Conservation (phyloP, 768 basidiomycete species). For the Boletus vinaceobasis region DNA sequence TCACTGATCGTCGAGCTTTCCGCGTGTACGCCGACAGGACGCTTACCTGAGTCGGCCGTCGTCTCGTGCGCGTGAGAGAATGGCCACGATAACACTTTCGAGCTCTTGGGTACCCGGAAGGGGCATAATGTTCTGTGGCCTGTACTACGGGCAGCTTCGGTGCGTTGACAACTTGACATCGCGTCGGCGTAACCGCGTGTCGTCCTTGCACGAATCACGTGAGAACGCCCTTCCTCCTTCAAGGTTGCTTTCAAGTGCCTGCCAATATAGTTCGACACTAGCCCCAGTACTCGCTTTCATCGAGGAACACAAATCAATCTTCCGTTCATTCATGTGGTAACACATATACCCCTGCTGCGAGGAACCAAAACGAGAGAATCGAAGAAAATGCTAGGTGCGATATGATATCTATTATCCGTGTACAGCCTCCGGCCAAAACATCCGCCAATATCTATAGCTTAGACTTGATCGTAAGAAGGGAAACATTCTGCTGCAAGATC, state of each 20-base stretch:
- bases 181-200: neutral
- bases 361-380: neutral
- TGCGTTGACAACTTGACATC: neutral
- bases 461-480: constrained; percentile 41
- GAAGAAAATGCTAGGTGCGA: neutral
- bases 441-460: constrained; percentile 40
- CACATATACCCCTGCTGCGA: neutral
- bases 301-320: neutral
- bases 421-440: too few relatives aligned
- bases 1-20: neutral
- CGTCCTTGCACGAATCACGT: constrained; percentile 7
- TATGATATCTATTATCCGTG: neutral
- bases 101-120: constrained; percentile 16
- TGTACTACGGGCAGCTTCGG: neutral
- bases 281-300: too few relatives aligned
- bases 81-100: constrained; percentile 15
- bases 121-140: constrained; percentile 1
- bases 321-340: neutral
- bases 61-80: constrained; percentile 23
- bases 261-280: too few relatives aligned
- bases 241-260: too few relatives aligned
- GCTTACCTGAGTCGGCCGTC: constrained; percentile 21
- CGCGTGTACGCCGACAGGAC: neutral
- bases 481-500: constrained; percentile 41
- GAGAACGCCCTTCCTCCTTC: neutral